Evolutionary conservation across 2,329 filamentous ascomycete genomes (phyloP).

Genomic region (Diaporthe citrichinensis): DNA sequence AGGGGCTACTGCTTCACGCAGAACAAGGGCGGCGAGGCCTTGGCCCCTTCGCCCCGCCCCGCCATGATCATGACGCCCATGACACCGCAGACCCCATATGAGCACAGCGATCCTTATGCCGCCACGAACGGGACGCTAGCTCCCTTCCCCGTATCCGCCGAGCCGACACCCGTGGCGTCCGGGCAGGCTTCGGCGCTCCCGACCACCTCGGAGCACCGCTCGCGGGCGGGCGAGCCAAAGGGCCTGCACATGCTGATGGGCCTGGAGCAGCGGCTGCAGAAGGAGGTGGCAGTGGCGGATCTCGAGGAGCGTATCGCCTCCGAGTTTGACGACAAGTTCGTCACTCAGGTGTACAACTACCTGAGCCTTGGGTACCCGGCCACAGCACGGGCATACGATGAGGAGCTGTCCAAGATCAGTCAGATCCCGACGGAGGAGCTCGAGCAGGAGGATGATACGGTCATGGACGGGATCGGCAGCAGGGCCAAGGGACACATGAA

Average conservation of each 20-base stretch:
- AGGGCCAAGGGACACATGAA: conserved; percentile 84
- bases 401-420: conserved; percentile 87
- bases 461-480: conserved; percentile 56
- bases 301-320: conserved; percentile 66
- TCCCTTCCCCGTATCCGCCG: conserved; percentile 55
- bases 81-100: conserved; percentile 55
- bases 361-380: conserved; percentile 92
- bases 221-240: conserved; percentile 52
- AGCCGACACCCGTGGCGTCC: conserved; percentile 49
- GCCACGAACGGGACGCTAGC: conserved; percentile 54
- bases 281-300: conserved; percentile 65
- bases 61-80: conserved; percentile 66
- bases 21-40: conserved; percentile 51
- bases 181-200: conserved; percentile 3
- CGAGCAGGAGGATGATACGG: conserved; percentile 75
- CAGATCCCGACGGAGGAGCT: conserved; percentile 78
- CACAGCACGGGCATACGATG: conserved; percentile 85
- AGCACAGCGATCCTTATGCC: conserved; percentile 56
- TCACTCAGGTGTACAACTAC: conserved; percentile 98
- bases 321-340: conserved; percentile 87
- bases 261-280: conserved; percentile 65
- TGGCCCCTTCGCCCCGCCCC: conserved; percentile 62
- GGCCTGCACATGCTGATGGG: conserved; percentile 64
- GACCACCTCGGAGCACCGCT: conserved; percentile 37
- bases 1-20: conserved; percentile 75